phyloP scores from a whole-genome alignment of 2,329 filamentous ascomycete species.

The Fusarium musae region DNA sequence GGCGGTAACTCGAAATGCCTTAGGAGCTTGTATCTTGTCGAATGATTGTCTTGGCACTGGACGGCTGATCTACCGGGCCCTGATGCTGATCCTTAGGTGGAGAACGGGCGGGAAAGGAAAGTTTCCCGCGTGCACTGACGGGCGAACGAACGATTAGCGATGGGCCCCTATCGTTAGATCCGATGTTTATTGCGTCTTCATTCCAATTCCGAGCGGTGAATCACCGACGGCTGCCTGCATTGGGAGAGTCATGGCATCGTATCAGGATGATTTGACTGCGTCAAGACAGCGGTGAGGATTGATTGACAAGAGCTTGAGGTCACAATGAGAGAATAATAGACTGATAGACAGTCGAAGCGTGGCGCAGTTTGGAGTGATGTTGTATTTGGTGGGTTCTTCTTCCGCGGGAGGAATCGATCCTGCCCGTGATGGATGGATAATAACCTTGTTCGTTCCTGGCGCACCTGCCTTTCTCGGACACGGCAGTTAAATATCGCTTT shows the following conservation, averaged over 20 bases:
- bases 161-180: not conserved
- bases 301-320: not conserved
- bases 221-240: conserved; percentile 30
- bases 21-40: not conserved
- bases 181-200: not conserved
- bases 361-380: conserved; percentile 5
- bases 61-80: conserved; percentile 7
- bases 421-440: not conserved
- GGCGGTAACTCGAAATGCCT: not conserved
- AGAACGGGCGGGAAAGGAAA: conserved; percentile 19
- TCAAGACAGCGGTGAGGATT: not conserved
- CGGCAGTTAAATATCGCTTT: not conserved
- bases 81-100: not conserved
- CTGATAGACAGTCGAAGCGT: not conserved
- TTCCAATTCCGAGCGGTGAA: conserved; percentile 2
- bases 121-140: conserved; percentile 22
- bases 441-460: not conserved
- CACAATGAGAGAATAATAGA: not conserved
- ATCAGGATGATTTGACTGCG: not conserved
- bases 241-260: not conserved
- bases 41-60: not conserved
- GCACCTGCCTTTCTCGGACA: not conserved
- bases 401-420: not conserved
- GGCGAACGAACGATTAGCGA: not conserved
- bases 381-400: conserved; percentile 2